Evolutionary conservation across 805 yeast species (phyloP).

Genomic region (Yarrowia sp.): DNA sequence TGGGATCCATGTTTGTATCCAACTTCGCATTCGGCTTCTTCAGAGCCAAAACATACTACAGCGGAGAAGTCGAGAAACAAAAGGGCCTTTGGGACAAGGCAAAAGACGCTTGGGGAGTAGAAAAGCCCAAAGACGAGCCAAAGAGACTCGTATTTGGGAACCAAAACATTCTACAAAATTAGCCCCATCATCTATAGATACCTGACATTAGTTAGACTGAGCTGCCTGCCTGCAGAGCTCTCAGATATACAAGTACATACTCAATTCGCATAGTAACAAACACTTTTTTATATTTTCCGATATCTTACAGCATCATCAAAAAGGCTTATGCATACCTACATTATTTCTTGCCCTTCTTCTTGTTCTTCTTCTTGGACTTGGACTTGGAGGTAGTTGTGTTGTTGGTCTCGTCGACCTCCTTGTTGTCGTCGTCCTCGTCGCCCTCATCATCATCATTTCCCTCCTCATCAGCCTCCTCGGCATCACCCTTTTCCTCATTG

Average conservation of each 20-base stretch:
- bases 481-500: conserved; percentile 2
- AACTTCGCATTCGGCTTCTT: conserved; percentile 33
- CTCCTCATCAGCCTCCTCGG: conserved; percentile 3
- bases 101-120: not conserved
- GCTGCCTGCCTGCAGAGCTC: too few species aligned
- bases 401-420: not conserved
- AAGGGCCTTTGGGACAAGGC: conserved; percentile 5
- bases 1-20: conserved; percentile 27
- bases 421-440: not conserved
- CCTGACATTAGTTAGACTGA: not conserved
- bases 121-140: not conserved
- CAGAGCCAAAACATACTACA: conserved; percentile 29
- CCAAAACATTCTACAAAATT: not conserved
- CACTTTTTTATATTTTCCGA: not conserved
- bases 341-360: conserved; percentile 25
- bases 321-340: conserved; percentile 19
- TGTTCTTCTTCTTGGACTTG: conserved; percentile 22
- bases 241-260: not conserved
- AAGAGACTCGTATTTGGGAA: not conserved
- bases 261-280: not conserved
- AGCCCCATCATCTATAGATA: too few species aligned
- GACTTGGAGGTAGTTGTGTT: conserved; percentile 13
- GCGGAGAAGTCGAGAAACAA: conserved; percentile 18
- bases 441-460: not conserved
- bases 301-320: conserved; percentile 20